These are phyloP conservation scores for Pelargonium nanum DNA, from an alignment of 345 rosid species.

Conservation along the genomic window DNA sequence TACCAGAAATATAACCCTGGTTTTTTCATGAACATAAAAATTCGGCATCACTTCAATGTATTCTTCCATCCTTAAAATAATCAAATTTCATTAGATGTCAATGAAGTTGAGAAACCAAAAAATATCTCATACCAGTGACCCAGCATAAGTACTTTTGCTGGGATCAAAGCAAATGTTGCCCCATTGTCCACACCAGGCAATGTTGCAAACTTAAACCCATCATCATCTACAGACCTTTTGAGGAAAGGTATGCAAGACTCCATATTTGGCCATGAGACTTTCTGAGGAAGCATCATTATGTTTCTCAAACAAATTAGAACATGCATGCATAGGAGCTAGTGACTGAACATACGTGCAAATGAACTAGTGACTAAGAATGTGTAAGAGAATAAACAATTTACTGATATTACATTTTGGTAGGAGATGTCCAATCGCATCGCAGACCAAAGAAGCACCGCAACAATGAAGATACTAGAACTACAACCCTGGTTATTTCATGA, in stretches of 20 bases:
- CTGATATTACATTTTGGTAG: too few relatives aligned
- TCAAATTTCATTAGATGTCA: neutral
- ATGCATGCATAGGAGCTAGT: too few relatives aligned
- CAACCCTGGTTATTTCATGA: neutral
- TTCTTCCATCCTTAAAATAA: too few relatives aligned
- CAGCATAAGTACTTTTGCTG: neutral
- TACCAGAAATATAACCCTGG: neutral
- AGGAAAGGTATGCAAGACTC: neutral
- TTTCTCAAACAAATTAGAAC: neutral
- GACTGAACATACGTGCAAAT: neutral
- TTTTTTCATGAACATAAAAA: too few relatives aligned
- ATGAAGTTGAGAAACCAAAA: neutral
- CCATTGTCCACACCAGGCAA: neutral
- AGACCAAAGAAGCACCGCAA: neutral
- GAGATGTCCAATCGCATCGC: too few relatives aligned
- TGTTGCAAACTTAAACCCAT: neutral
- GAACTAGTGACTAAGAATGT: neutral
- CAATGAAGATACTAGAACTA: neutral
- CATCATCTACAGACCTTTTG: neutral
- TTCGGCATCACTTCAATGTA: too few relatives aligned
- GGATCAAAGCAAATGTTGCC: neutral
- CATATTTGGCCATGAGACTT: neutral
- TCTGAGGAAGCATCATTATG: neutral
- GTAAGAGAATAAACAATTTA: too few relatives aligned
- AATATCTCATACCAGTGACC: neutral